Percentiles rank a stretch among this genome's conserved stretches.
Evolutionary conservation across 129 eudicot species (phyloP).

Genomic region (Lactuca saligna): DNA sequence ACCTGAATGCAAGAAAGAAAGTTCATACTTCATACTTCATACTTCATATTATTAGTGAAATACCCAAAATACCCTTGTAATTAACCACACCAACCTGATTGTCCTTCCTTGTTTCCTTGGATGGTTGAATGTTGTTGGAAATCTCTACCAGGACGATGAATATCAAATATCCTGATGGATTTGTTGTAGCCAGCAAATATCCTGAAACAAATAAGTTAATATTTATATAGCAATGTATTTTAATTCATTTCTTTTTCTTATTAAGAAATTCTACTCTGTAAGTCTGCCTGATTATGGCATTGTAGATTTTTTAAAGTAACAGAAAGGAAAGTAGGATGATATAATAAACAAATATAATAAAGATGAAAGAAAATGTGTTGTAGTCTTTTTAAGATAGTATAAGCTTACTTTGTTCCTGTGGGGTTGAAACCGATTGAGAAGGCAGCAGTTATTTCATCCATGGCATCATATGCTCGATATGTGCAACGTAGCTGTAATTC

Average conservation of each 20-base stretch:
- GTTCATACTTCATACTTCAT: too few relatives aligned
- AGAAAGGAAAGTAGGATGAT: too few relatives aligned
- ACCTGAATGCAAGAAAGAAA: slow-evolving; percentile 43
- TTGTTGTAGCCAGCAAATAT: slow-evolving; percentile 95
- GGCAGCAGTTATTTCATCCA: slow-evolving; percentile 99
- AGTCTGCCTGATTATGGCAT: too few relatives aligned
- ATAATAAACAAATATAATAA: not conserved
- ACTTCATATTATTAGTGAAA: not conserved
- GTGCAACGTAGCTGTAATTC: slow-evolving; percentile 88
- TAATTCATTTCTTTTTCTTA: not conserved
- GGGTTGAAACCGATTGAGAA: slow-evolving; percentile 87
- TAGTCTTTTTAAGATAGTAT: not conserved
- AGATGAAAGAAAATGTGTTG: not conserved
- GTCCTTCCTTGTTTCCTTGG: slow-evolving; percentile 88
- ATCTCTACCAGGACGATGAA: slow-evolving; percentile 98
- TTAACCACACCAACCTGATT: slow-evolving; percentile 51
- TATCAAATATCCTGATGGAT: slow-evolving; percentile 74
- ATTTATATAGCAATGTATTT: not conserved
- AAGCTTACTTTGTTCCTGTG: slow-evolving; percentile 70
- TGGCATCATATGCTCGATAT: slow-evolving; percentile 92
- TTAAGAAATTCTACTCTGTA: not conserved
- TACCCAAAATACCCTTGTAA: not conserved
- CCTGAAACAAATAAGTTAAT: slow-evolving; percentile 38
- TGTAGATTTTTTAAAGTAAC: too few relatives aligned
- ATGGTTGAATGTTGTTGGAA: slow-evolving; percentile 75